A percentile compares a stretch with the other conserved stretches of the same genome.
These are phyloP conservation scores for Zhuliangozyma parablackwelliae DNA, from an alignment of 1,139 yeast species.

Conservation along the genomic window DNA sequence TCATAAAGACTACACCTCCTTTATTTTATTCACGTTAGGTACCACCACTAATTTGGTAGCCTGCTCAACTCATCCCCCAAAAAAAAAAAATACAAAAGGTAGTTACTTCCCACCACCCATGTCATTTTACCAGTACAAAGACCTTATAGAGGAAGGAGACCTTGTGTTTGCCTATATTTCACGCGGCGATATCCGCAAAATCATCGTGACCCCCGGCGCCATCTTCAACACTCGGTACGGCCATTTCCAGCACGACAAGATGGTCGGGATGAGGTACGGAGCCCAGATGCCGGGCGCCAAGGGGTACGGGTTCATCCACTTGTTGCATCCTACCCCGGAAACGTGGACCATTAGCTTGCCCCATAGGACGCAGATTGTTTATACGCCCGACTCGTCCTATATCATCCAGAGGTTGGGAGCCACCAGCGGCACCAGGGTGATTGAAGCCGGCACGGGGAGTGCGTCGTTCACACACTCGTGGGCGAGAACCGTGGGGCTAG, in stretches of 20 bases:
- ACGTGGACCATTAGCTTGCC: slow-evolving; percentile 93
- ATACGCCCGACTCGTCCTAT: slow-evolving; percentile 91
- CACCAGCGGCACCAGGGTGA: slow-evolving; percentile 68
- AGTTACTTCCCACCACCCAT: slow-evolving; percentile 11
- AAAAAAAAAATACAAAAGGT: too few relatives aligned
- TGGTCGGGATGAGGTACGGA: slow-evolving; percentile 83
- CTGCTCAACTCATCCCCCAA: too few relatives aligned
- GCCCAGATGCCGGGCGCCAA: slow-evolving; percentile 77
- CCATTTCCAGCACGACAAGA: slow-evolving; percentile 70
- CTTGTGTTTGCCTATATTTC: slow-evolving; percentile 82
- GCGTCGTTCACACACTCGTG: slow-evolving; percentile 94
- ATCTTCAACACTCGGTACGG: slow-evolving; percentile 84
- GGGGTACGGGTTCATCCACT: slow-evolving; percentile 82
- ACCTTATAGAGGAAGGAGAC: slow-evolving; percentile 73
- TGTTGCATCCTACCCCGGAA: slow-evolving; percentile 90
- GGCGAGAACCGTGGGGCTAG: slow-evolving; percentile 65
- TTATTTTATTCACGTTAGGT: too few relatives aligned
- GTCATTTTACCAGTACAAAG: slow-evolving; percentile 51
- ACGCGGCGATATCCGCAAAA: slow-evolving; percentile 73
- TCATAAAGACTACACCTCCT: too few relatives aligned
- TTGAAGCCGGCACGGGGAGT: slow-evolving; percentile 98
- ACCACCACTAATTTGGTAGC: too few relatives aligned
- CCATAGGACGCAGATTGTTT: slow-evolving; percentile 96
- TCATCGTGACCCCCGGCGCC: slow-evolving; percentile 56
- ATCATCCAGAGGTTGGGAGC: slow-evolving; percentile 79